Percentiles rank a stretch among this genome's conserved stretches.
These are phyloP conservation scores for Ceratobasidium sp. DNA, from an alignment of 1,284 basidiomycete species.

Conservation along the genomic window DNA sequence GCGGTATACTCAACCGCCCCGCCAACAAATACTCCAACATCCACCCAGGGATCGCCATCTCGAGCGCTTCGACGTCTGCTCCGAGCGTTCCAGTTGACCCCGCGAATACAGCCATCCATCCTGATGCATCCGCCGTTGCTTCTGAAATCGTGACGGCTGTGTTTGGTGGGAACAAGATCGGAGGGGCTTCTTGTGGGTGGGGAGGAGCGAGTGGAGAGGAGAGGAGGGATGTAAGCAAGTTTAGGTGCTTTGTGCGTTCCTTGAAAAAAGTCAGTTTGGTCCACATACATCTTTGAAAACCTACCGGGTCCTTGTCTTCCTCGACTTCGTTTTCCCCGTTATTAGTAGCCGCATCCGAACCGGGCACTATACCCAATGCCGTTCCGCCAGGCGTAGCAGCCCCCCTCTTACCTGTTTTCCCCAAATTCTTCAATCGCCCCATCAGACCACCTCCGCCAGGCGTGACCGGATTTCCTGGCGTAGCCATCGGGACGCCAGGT, in stretches of 20 bases:
- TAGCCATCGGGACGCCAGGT: neutral
- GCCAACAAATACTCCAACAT: slow-evolving; percentile 82
- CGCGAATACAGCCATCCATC: slow-evolving; percentile 81
- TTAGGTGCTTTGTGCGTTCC: slow-evolving; percentile 39
- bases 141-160: slow-evolving; percentile 84
- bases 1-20: slow-evolving; percentile 62
- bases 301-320: slow-evolving; percentile 37
- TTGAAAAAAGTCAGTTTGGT: neutral
- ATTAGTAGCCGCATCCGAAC: slow-evolving; percentile 41
- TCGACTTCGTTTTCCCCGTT: slow-evolving; percentile 47
- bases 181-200: slow-evolving; percentile 74
- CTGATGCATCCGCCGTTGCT: slow-evolving; percentile 71
- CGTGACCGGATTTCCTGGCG: slow-evolving; percentile 48
- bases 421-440: slow-evolving; percentile 79
- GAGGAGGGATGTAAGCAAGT: slow-evolving; percentile 60
- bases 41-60: slow-evolving; percentile 87
- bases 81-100: slow-evolving; percentile 71
- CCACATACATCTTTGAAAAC: neutral
- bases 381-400: slow-evolving; percentile 51
- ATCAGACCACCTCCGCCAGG: slow-evolving; percentile 70
- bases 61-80: slow-evolving; percentile 71
- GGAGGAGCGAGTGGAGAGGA: slow-evolving; percentile 75
- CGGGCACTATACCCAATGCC: slow-evolving; percentile 47
- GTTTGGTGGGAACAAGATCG: slow-evolving; percentile 65
- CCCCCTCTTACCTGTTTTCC: slow-evolving; percentile 64